These are phyloP conservation scores for Sporothrix luriei DNA, from an alignment of 2,329 filamentous ascomycete genomes.

Conservation along the genomic window DNA sequence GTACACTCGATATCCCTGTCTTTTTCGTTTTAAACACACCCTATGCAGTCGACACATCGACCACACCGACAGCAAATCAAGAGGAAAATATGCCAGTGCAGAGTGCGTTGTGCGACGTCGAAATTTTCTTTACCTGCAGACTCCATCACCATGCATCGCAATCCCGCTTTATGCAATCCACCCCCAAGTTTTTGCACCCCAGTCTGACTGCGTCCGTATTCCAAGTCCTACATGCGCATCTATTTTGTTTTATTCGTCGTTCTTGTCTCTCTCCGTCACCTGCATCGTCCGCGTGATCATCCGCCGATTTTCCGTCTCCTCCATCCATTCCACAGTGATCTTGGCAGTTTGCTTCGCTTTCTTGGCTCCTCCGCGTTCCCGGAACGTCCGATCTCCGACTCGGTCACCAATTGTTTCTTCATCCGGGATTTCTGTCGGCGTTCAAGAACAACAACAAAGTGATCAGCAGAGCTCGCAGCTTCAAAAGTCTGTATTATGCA, in stretches of 20 bases:
- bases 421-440: no score
- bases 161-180: background rate
- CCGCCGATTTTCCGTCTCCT: background rate
- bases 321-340: background rate
- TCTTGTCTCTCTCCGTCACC: background rate
- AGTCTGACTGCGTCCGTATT: background rate
- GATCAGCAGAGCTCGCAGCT: no score
- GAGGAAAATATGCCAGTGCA: background rate
- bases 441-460: no score
- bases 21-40: background rate
- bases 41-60: constrained; percentile 6
- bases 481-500: no score
- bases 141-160: constrained; percentile 22
- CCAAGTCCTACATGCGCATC: background rate
- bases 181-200: background rate
- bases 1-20: background rate
- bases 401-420: background rate
- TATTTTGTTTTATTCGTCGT: background rate
- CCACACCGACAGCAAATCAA: constrained; percentile 1
- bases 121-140: background rate
- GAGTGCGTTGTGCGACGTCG: no score
- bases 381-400: background rate
- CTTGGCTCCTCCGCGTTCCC: constrained; percentile 4
- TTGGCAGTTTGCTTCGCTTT: background rate
- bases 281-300: background rate